Percentiles rank a stretch among this genome's conserved stretches.
These are phyloP conservation scores for Blumeriella jaapii DNA, from an alignment of 2,329 filamentous ascomycete genomes.

Conservation along the genomic window DNA sequence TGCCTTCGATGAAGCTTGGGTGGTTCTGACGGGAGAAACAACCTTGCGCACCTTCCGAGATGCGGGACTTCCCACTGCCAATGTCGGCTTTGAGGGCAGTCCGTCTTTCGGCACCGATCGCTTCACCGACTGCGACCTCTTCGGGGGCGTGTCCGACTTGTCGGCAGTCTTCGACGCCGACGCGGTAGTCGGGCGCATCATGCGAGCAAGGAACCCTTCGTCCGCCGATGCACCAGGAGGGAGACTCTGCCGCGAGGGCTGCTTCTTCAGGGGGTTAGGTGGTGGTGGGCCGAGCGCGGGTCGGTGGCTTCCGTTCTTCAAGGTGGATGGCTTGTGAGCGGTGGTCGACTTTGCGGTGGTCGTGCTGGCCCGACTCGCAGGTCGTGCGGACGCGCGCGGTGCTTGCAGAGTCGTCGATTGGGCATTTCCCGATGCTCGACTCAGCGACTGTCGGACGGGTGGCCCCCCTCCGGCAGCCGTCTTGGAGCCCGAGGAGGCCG, in stretches of 20 bases:
- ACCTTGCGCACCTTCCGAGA: conserved; percentile 10
- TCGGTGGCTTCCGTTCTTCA: conserved; percentile 18
- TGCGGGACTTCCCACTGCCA: conserved; percentile 10
- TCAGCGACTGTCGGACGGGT: conserved; percentile 31
- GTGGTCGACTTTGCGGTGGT: conserved; percentile 12
- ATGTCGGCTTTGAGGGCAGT: conserved; percentile 11
- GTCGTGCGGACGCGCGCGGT: conserved; percentile 26
- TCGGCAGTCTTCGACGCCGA: conserved; percentile 58
- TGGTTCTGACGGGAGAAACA: conserved; percentile 7
- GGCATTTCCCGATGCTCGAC: conserved; percentile 29
- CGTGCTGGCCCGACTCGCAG: conserved; percentile 21
- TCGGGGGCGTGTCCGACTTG: conserved; percentile 40
- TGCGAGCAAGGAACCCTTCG: conserved; percentile 64
- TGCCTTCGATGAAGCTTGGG: conserved; percentile 8
- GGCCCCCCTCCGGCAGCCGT: conserved; percentile 30
- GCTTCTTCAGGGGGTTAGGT: conserved; percentile 31
- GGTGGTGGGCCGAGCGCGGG: conserved; percentile 44
- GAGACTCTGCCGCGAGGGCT: conserved; percentile 38
- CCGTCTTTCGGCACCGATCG: conserved; percentile 21
- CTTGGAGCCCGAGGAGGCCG: conserved; percentile 57
- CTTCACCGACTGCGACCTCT: conserved; percentile 19
- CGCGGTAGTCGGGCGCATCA: conserved; percentile 66
- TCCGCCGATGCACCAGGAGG: conserved; percentile 46
- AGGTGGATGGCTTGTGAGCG: conserved; percentile 20
- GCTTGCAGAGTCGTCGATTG: conserved; percentile 24